Conservation (phyloP, 2,329 filamentous ascomycete species). For the Fulvia fulva region DNA sequence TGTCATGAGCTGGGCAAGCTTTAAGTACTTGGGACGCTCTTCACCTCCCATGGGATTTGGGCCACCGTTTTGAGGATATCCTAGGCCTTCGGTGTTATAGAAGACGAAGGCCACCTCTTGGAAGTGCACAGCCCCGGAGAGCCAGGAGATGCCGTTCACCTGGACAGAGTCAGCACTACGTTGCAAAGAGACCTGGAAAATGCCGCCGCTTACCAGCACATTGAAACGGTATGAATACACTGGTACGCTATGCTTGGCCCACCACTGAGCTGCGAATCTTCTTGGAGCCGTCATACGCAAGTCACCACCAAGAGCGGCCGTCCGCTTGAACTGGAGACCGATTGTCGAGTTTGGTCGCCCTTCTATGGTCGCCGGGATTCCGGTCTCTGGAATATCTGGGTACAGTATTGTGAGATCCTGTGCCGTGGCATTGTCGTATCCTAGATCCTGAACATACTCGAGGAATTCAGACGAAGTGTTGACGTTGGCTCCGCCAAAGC, state of each 20-base stretch:
- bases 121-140: conserved; percentile 38
- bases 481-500: conserved; percentile 20
- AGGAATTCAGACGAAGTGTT: conserved; percentile 27
- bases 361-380: conserved; percentile 21
- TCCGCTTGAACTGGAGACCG: conserved; percentile 24
- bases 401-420: conserved; percentile 33
- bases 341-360: conserved; percentile 18
- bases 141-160: conserved; percentile 29
- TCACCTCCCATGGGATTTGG: conserved; percentile 24
- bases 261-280: conserved; percentile 20
- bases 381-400: conserved; percentile 30
- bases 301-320: conserved; percentile 21
- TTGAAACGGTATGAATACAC: conserved; percentile 46
- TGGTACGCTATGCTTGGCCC: conserved; percentile 20
- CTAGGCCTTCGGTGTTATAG: conserved; percentile 45
- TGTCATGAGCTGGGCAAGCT: conserved; percentile 48
- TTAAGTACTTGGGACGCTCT: conserved; percentile 35
- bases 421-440: conserved; percentile 33
- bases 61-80: conserved; percentile 18
- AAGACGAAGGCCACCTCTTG: conserved; percentile 55
- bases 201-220: conserved; percentile 27
- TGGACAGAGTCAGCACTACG: neutral
- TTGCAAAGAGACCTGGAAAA: conserved; percentile 24
- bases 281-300: conserved; percentile 19
- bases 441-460: conserved; percentile 12